Percentiles rank a stretch among this genome's conserved stretches.
Evolutionary conservation across 1,139 yeast species (phyloP).

Genomic region (Maudiozyma humilis): DNA sequence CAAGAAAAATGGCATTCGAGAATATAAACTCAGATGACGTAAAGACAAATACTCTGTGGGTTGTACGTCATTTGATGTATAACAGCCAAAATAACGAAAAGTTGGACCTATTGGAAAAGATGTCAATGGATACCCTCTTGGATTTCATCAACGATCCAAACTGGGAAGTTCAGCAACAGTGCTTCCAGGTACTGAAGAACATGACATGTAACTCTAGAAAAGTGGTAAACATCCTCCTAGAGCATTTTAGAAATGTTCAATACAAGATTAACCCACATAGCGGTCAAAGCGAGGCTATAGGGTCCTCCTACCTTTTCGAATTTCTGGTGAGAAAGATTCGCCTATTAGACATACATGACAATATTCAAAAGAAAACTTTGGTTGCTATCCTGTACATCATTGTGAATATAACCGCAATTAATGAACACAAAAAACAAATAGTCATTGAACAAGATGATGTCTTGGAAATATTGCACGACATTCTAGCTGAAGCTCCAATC

Average conservation of each 20-base stretch:
- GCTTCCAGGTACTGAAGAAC: constrained; percentile 68
- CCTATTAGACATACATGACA: constrained; percentile 20
- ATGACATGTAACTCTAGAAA: constrained; percentile 58
- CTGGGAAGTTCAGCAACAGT: constrained; percentile 53
- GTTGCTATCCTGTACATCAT: constrained; percentile 45
- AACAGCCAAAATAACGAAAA: constrained; percentile 36
- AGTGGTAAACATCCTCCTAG: constrained; percentile 39
- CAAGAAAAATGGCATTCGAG: constrained; percentile 9
- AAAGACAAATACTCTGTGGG: constrained; percentile 46
- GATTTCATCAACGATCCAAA: constrained; percentile 42
- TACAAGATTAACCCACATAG: constrained; percentile 16
- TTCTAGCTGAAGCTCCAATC: constrained; percentile 22
- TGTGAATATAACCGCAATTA: constrained; percentile 52
- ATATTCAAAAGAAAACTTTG: constrained; percentile 33
- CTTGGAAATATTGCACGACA: constrained; percentile 33
- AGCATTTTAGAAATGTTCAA: constrained; percentile 29
- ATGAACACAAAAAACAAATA: constrained; percentile 40
- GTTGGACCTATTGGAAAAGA: constrained; percentile 34
- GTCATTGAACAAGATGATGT: constrained; percentile 38
- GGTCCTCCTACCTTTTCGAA: constrained; percentile 32
- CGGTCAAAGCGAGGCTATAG: constrained; percentile 12
- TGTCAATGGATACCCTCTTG: constrained; percentile 46
- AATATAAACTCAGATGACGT: constrained; percentile 28
- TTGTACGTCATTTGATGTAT: constrained; percentile 47
- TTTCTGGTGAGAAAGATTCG: constrained; percentile 34